phyloP scores from a whole-genome alignment of 108 stramenopile species.

The Pseudonitzschia multiseries region DNA sequence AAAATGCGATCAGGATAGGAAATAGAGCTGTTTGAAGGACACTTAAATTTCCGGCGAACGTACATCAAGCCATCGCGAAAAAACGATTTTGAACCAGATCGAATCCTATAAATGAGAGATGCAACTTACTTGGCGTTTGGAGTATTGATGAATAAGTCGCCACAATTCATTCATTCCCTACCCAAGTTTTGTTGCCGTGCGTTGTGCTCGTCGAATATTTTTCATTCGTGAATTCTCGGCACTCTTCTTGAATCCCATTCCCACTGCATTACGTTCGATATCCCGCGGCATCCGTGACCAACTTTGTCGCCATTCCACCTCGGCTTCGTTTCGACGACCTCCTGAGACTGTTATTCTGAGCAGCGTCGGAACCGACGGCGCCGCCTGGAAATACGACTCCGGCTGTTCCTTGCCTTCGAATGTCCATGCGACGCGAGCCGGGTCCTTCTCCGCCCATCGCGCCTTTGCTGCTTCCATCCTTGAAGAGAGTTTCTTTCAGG shows the following conservation, averaged over 20 bases:
- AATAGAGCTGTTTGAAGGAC: too few species aligned
- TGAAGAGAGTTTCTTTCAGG: neutral
- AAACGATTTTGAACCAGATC: too few species aligned
- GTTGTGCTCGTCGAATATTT: neutral
- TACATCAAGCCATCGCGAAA: too few species aligned
- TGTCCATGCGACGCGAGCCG: neutral
- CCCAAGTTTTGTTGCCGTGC: too few species aligned
- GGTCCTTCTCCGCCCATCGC: neutral
- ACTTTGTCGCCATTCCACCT: neutral
- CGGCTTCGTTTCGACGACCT: conserved; percentile 14
- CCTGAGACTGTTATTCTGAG: neutral
- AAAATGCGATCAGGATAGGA: too few species aligned
- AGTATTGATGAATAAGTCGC: too few species aligned
- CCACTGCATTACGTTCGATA: conserved; percentile 3
- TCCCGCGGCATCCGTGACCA: conserved; percentile 3
- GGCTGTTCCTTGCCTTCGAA: neutral
- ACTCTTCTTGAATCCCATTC: neutral
- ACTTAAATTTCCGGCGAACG: too few species aligned
- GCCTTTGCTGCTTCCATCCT: neutral
- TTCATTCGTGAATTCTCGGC: neutral
- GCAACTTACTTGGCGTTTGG: too few species aligned
- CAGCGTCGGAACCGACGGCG: neutral
- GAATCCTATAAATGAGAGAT: too few species aligned
- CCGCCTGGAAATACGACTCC: neutral
- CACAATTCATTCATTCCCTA: too few species aligned